Evolutionary conservation across 1,284 basidiomycete species (phyloP), one percentile per base, ranked within the genome.

Genomic region (Leccinum insolens): DNA sequence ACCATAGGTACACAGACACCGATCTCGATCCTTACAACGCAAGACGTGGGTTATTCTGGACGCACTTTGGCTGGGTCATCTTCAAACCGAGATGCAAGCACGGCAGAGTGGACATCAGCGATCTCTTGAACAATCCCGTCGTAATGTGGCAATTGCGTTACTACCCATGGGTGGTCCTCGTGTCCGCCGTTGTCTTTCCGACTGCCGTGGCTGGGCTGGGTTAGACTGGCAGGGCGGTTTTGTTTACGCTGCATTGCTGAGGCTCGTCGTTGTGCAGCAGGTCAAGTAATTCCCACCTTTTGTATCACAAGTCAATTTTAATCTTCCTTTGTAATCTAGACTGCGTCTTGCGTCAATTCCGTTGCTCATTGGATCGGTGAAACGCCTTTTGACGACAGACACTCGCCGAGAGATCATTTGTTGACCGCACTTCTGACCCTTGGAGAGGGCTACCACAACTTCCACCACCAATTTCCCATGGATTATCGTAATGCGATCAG

Each of bases 1-100:
- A 96, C 82, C 94, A 95, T 80, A 87, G 94, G 67, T 95, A 96
- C 84, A 95, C 94, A 78, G 95, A 96, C 83, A 96, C 95, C 74
- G 91, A 95, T 67, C 89, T 96, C 69, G 94, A 96, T 82, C 95
- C 94, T 0, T 96, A 96, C 84, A 91, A 91, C 68, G 93, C 94
- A 4, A 90, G 94, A 80, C 87, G 89, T 75, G 95, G 94, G 20
- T 85, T 92, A 75, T 85, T 82, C 76, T 89, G 86, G 82, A 87
- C 91, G 2, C 94, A 95, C 76, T 81, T 95, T 66, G 94, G 94
- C 64, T 96, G 95, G 94, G 95, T 96, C 89, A 79, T 96, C 71
- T 76, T 95, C 80, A 95, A 94, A 84, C 93, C 94, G 60, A 88
- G 94, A 67, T 85, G 90, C 70, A 91, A 87, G 80, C 93, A 93